Evolutionary conservation across 768 basidiomycete species (phyloP), one percentile per base, ranked within the genome.

Genomic region (Boletus sp.): DNA sequence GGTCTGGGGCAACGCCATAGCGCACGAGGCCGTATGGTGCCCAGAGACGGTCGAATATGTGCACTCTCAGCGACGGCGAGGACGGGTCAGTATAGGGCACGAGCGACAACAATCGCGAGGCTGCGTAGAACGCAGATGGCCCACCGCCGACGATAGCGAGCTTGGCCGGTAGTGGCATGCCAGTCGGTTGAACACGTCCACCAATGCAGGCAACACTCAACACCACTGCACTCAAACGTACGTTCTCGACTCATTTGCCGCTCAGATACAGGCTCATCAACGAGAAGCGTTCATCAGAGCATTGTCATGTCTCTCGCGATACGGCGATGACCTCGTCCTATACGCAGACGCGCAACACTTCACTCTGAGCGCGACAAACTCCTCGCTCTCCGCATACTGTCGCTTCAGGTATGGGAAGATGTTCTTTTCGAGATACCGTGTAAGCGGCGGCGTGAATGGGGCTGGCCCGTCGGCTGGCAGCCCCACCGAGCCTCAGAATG

Each of bases 1-100:
- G 96, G 74, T 98, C 96, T 41, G 96, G 96, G 11, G 97, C 96
- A 14, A 99, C 95, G 0, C 97, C 95, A 65, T 95, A 99, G 42
- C 97, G 78, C 4, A 97, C 94, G 1, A 98, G 79, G 1, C 97
- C 97, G 66, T 97, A 91, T 11, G 96, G 96, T 29, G 93, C 85
- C 82, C 95, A 98, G 11, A 96, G 78, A 33, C 92, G 80, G 73
- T 99, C 96, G 68, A 84, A 99, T 65, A 99, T 72, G 68, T 98
- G 93, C 14, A 98, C 81, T 47, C 74, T 71, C n/a, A 83, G 65
- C 33, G 73, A 75, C 32, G 66, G 69, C 3, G 70, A 58, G n/a
- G 63, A 62, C 39, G 70, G 56, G 41, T 56, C 57, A 25, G 55
- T 44, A 47, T 61, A 70, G 2, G 84, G 81, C 5, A 85, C 68